These are phyloP conservation scores for Euptelea pleiosperma DNA, from an alignment of 164 flowering plant species.

Conservation along the genomic window DNA sequence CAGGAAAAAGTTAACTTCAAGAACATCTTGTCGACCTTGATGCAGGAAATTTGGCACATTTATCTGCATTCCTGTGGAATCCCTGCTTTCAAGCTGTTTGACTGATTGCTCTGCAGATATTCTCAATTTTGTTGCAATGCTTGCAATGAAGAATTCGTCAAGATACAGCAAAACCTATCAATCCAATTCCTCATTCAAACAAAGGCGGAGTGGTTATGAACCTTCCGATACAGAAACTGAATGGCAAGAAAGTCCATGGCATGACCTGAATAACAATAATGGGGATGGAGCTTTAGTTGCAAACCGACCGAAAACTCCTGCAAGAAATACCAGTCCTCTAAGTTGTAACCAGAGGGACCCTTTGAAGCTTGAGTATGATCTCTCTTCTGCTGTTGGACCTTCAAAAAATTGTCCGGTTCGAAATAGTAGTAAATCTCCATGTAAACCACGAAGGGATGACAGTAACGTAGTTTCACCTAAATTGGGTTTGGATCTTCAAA, in stretches of 20 bases:
- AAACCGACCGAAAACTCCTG: constrained; percentile 8
- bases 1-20: not conserved
- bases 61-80: not conserved
- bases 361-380: constrained; percentile 13
- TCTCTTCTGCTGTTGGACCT: constrained; percentile 17
- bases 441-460: constrained; percentile 29
- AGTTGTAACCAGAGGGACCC: constrained; percentile 11
- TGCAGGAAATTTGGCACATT: not conserved
- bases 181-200: constrained; percentile 17
- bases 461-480: constrained; percentile 17
- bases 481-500: constrained; percentile 8
- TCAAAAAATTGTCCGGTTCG: constrained; percentile 15
- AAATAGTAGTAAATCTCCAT: constrained; percentile 44
- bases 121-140: not conserved
- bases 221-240: constrained; percentile 75
- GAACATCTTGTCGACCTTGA: not conserved
- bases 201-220: constrained; percentile 59
- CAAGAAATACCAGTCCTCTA: constrained; percentile 26
- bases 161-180: constrained; percentile 24
- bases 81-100: not conserved
- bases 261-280: constrained; percentile 9
- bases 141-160: constrained; percentile 31
- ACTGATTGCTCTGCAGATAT: not conserved
- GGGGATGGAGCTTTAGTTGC: constrained; percentile 7
- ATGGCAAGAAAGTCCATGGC: constrained; percentile 45